Evolutionary conservation across 2,329 filamentous ascomycete species (phyloP).

Genomic region (Epichloe aotearoae): DNA sequence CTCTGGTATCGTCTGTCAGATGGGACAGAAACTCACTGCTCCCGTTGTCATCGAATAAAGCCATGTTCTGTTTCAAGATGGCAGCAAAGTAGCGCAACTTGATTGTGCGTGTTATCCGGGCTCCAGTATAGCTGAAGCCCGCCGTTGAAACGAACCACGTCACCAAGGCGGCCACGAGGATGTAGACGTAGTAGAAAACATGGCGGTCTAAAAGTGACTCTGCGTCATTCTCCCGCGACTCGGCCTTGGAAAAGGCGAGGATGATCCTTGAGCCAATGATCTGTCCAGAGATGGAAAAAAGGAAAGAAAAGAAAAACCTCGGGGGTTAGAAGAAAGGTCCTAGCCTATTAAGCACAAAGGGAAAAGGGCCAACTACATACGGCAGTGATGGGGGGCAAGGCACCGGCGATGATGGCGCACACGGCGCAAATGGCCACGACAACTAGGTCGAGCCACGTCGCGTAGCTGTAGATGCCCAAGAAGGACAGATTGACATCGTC

Average conservation of each 20-base stretch:
- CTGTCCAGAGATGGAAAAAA: neutral
- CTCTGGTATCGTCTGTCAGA: neutral
- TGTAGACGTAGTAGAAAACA: constrained; percentile 4
- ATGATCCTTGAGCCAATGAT: neutral
- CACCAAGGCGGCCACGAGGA: constrained; percentile 19
- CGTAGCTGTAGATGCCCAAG: neutral
- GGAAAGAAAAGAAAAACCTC: neutral
- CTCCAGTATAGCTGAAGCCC: constrained; percentile 2
- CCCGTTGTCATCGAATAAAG: constrained; percentile 19
- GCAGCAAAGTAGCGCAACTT: constrained; percentile 11
- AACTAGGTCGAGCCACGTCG: neutral
- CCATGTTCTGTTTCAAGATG: constrained; percentile 17
- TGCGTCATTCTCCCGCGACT: too few species aligned
- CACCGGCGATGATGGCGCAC: neutral
- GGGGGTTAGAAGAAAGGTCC: neutral
- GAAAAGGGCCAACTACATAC: neutral
- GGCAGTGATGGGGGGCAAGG: neutral
- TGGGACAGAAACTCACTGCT: constrained; percentile 6
- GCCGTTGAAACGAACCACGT: constrained; percentile 19
- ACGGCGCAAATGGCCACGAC: neutral
- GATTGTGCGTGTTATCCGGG: neutral
- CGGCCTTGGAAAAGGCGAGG: too few species aligned
- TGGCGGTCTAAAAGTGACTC: neutral
- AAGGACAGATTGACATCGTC: neutral
- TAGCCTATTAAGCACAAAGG: neutral